Percentiles rank a stretch among this genome's conserved stretches.
phyloP scores from a whole-genome alignment of 345 rosid species.

The Syzygium aqueum region DNA sequence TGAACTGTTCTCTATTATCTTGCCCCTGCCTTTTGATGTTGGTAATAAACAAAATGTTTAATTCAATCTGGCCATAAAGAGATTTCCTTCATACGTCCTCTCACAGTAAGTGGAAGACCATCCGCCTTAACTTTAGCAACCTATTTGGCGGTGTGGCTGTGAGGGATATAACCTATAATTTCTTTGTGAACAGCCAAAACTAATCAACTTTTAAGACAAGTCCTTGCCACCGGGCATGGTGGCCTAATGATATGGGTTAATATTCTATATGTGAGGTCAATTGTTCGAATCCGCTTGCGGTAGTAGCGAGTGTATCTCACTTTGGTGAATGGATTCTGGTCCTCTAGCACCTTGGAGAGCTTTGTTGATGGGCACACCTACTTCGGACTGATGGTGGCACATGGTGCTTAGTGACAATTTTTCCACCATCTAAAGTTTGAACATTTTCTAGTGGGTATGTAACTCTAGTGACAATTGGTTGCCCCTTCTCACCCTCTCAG shows the following conservation, averaged over 20 bases:
- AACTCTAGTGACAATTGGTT: neutral
- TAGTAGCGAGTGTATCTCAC: neutral
- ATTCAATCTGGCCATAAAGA: neutral
- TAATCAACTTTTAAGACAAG: neutral
- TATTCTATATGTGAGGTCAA: neutral
- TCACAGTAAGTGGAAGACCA: neutral
- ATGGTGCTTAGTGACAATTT: neutral
- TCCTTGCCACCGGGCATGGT: neutral
- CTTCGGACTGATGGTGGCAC: neutral
- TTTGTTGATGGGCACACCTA: neutral
- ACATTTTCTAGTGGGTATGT: neutral
- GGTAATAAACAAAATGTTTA: neutral
- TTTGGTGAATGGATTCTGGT: neutral
- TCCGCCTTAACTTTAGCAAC: neutral
- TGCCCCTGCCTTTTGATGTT: neutral
- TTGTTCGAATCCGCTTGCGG: neutral
- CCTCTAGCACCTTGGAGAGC: neutral
- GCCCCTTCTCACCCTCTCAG: neutral
- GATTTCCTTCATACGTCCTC: neutral
- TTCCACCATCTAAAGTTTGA: neutral
- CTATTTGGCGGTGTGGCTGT: neutral
- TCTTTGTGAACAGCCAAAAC: neutral
- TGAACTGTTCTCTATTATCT: neutral
- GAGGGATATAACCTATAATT: neutral
- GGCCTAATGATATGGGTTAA: neutral